These are phyloP conservation scores for Amanita polypyramis DNA, from an alignment of 768 basidiomycete species.

Conservation along the genomic window DNA sequence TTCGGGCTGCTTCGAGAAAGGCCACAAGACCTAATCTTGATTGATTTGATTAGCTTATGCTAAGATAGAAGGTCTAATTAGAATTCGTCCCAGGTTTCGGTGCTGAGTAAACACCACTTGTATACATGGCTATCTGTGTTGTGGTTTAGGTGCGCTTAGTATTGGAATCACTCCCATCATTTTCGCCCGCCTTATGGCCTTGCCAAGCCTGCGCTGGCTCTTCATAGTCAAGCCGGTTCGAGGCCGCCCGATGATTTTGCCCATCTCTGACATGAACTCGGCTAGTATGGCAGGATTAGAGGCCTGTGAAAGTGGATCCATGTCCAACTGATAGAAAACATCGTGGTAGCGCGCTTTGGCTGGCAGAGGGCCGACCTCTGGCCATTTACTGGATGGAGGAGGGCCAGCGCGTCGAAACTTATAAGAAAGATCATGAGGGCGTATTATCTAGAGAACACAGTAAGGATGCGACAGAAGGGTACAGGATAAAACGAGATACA, in stretches of 20 bases:
- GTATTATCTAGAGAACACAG: constrained; percentile 28
- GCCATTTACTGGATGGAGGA: constrained; percentile 16
- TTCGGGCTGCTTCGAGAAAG: neutral
- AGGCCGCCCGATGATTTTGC: constrained; percentile 66
- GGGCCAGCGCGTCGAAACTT: constrained; percentile 22
- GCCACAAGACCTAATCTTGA: too few relatives aligned
- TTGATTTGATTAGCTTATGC: too few relatives aligned
- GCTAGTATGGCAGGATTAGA: constrained; percentile 50
- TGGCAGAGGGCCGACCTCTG: constrained; percentile 46
- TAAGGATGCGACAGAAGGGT: neutral
- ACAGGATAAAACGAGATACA: neutral
- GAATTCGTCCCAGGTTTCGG: neutral
- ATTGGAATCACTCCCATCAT: constrained; percentile 82
- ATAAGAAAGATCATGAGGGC: constrained; percentile 30
- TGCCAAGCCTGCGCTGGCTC: constrained; percentile 69
- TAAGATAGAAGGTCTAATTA: neutral
- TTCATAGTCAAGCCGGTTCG: constrained; percentile 66
- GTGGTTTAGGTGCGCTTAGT: constrained; percentile 23
- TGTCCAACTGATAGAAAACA: constrained; percentile 55
- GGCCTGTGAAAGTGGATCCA: constrained; percentile 68
- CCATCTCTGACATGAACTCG: constrained; percentile 60
- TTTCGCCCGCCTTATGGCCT: constrained; percentile 81
- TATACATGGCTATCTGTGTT: neutral
- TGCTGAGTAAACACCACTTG: neutral
- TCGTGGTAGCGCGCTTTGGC: constrained; percentile 48